Evolutionary conservation across 179 eudicot species (phyloP), one percentile per base, ranked within the genome.

Genomic region (Silene noctiflora): DNA sequence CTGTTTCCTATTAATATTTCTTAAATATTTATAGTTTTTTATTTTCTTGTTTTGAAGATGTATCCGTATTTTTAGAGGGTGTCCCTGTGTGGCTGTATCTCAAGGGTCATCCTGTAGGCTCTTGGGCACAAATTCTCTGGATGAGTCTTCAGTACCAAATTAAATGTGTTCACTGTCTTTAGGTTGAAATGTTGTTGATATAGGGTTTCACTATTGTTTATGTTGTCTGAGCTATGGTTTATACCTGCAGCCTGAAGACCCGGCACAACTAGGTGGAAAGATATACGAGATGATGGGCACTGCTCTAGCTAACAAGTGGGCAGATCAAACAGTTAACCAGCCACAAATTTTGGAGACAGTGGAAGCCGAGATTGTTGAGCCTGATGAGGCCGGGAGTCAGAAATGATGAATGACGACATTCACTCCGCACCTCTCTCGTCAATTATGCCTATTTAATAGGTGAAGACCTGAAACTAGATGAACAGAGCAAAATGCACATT

Each of bases 211-310:
- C 53, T 1, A 17, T 35, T 17, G 17, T 29, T 21, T 11, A 20
- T 68, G 25, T 33, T 4, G 22, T 3, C 22, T 67, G 20, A 33
- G 12, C 20, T n/a, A 3, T n/a, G 24, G 7, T 76, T 51, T 44
- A 3, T 63, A 60, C 22, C 14, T 86, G 85, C 93, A 95, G 99
- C 97, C 96, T 65, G 99, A 95, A 48, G 87, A 85, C 82, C 99
- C 99, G 11, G 87, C 99, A 24, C 87, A 89, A 59, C 87, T 95
- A 25, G 93, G 99, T 22, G 95, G 95, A 55, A 95, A 93, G 80
- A 93, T 95, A 17, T 95, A 92, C 44, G 97, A 93, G 80, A 89
- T 95, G 97, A 89, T 95, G 99, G 90, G 86, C 48, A 67, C 75
- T 83, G 92, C 96, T 76, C 82, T 95, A 44, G 79, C 88, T 16